phyloP scores from a whole-genome alignment of 176 grass and related monocot genomes.

The Echinochloa phyllopogon region DNA sequence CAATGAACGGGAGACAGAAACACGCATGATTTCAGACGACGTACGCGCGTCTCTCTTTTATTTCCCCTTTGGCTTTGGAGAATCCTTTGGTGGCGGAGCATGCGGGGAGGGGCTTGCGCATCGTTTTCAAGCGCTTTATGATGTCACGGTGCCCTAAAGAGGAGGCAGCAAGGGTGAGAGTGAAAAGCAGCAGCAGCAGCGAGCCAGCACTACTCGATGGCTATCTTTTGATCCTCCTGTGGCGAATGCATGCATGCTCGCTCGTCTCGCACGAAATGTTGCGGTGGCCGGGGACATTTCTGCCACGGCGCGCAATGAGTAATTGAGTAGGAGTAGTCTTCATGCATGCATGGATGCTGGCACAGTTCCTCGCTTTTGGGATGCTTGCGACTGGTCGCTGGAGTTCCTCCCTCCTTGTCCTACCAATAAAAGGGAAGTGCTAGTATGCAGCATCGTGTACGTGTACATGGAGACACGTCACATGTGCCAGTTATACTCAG shows the following conservation, averaged over 20 bases:
- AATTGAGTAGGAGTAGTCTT: not conserved
- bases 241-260: not conserved
- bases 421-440: not conserved
- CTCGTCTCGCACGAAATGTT: slow-evolving; percentile 36
- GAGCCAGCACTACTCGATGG: slow-evolving; percentile 30
- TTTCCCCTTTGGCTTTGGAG: not conserved
- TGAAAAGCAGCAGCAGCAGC: not conserved
- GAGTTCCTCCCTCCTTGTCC: not conserved
- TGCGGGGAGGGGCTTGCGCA: not conserved
- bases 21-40: slow-evolving; percentile 27
- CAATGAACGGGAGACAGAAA: not conserved
- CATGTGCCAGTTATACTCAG: not conserved
- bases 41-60: not conserved
- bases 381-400: not conserved
- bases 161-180: slow-evolving; percentile 11
- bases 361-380: not conserved
- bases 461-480: not conserved
- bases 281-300: slow-evolving; percentile 1
- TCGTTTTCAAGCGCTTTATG: slow-evolving; percentile 29
- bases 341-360: not conserved
- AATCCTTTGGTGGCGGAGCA: not conserved
- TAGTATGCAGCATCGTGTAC: not conserved
- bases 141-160: slow-evolving; percentile 26
- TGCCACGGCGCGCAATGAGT: not conserved
- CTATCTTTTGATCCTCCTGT: slow-evolving; percentile 10